phyloP scores from a whole-genome alignment of 768 basidiomycete species.

The Lactifluus piperatus region DNA sequence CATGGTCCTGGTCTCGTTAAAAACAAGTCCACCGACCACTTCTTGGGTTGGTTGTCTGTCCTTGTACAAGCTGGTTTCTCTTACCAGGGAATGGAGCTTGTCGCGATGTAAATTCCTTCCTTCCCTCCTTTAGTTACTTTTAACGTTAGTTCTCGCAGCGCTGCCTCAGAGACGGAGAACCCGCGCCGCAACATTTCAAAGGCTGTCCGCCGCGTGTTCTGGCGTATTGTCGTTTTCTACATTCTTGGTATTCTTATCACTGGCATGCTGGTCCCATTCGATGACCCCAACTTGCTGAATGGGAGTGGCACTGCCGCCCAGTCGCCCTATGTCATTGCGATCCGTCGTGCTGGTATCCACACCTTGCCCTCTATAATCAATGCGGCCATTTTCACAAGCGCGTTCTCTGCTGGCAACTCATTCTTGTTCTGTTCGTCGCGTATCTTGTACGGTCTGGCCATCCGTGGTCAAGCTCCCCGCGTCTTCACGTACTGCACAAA shows the following conservation, averaged over 20 bases:
- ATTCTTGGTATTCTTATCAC: slow-evolving; percentile 64
- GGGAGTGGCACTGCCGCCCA: slow-evolving; percentile 55
- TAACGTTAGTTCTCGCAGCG: slow-evolving; percentile 29
- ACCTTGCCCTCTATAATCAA: slow-evolving; percentile 63
- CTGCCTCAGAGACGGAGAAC: slow-evolving; percentile 68
- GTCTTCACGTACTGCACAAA: slow-evolving; percentile 41
- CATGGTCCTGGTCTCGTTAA: slow-evolving; percentile 27
- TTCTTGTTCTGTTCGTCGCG: slow-evolving; percentile 46
- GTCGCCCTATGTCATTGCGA: slow-evolving; percentile 82
- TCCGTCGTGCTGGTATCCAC: slow-evolving; percentile 62
- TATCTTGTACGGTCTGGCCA: slow-evolving; percentile 33
- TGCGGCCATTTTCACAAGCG: slow-evolving; percentile 58
- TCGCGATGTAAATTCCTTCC: slow-evolving; percentile 47
- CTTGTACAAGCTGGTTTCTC: slow-evolving; percentile 60
- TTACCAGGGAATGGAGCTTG: slow-evolving; percentile 68
- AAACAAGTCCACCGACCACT: slow-evolving; percentile 31
- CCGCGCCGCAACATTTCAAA: slow-evolving; percentile 74
- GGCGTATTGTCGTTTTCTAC: slow-evolving; percentile 74
- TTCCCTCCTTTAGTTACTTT: background rate
- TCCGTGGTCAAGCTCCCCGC: slow-evolving; percentile 32
- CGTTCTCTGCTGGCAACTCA: slow-evolving; percentile 66
- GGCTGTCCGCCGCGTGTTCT: slow-evolving; percentile 70
- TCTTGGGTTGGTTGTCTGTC: slow-evolving; percentile 34
- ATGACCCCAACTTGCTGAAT: slow-evolving; percentile 45
- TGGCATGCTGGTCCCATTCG: slow-evolving; percentile 71